These are phyloP conservation scores for Wickerhamomyces alni DNA, from an alignment of 805 yeast genomes.

Conservation along the genomic window DNA sequence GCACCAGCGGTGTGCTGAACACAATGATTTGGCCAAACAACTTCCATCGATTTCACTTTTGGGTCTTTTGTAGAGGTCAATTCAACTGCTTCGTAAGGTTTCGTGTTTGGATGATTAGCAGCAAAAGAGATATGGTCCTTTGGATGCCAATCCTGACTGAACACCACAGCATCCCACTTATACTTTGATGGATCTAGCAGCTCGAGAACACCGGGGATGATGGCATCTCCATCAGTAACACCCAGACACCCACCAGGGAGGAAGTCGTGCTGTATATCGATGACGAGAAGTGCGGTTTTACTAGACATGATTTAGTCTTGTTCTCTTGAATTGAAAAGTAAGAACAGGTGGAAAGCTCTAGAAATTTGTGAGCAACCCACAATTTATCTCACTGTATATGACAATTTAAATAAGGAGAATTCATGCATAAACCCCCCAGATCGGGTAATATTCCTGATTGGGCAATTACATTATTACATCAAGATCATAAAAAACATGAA, in stretches of 20 bases:
- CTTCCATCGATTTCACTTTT: constrained; percentile 30
- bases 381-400: no score
- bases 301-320: constrained; percentile 1
- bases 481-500: constrained; percentile 1
- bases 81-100: constrained; percentile 44
- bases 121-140: constrained; percentile 77
- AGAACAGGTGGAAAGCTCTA: background rate
- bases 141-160: constrained; percentile 92
- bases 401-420: no score
- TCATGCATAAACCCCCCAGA: background rate
- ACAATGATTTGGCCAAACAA: constrained; percentile 91
- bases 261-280: constrained; percentile 86
- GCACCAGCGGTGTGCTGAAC: constrained; percentile 68
- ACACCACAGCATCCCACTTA: constrained; percentile 59
- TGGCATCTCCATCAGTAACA: constrained; percentile 54
- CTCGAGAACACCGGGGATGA: constrained; percentile 46
- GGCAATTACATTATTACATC: constrained; percentile 21
- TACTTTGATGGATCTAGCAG: constrained; percentile 35
- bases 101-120: constrained; percentile 42
- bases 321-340: background rate
- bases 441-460: background rate
- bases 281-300: constrained; percentile 55
- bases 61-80: constrained; percentile 45
- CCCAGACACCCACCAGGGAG: constrained; percentile 81
- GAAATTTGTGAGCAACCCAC: background rate